phyloP scores from a whole-genome alignment of 805 yeast genomes.

The Nakazawaea wickerhamii region DNA sequence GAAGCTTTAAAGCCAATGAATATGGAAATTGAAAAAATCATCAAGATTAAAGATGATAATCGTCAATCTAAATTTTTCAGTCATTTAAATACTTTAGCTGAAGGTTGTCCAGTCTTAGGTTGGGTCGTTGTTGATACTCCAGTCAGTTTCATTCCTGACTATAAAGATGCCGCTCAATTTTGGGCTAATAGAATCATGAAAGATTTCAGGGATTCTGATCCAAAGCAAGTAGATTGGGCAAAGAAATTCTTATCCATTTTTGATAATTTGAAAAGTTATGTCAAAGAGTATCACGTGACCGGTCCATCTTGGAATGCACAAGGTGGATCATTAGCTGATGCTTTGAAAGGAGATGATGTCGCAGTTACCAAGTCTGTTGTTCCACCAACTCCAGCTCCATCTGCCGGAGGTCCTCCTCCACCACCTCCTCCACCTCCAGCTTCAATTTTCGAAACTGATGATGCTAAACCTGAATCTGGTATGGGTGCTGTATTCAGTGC shows the following conservation, averaged over 20 bases:
- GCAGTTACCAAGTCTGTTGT: constrained; percentile 25
- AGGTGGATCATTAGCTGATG: constrained; percentile 55
- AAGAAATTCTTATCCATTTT: constrained; percentile 55
- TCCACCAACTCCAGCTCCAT: constrained; percentile 31
- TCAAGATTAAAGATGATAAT: constrained; percentile 66
- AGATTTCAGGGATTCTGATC: constrained; percentile 64
- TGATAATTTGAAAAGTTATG: constrained; percentile 66
- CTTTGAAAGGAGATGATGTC: constrained; percentile 25
- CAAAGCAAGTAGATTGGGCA: constrained; percentile 78
- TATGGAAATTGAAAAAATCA: constrained; percentile 49
- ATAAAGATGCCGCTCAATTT: constrained; percentile 87
- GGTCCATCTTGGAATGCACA: constrained; percentile 78
- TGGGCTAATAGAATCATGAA: constrained; percentile 90
- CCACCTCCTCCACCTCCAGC: constrained; percentile 90
- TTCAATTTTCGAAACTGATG: constrained; percentile 45
- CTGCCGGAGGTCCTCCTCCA: constrained; percentile 64
- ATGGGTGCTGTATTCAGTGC: constrained; percentile 90
- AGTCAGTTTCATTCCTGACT: constrained; percentile 69
- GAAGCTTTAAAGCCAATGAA: constrained; percentile 67
- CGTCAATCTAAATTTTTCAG: constrained; percentile 60
- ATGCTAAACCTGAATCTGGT: constrained; percentile 36
- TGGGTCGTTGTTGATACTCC: constrained; percentile 85
- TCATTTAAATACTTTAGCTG: constrained; percentile 78
- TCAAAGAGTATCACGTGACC: constrained; percentile 70
- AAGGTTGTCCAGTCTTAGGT: constrained; percentile 85